phyloP scores from a whole-genome alignment of 2,329 filamentous ascomycete genomes.

The Neofusicoccum cordaticola region DNA sequence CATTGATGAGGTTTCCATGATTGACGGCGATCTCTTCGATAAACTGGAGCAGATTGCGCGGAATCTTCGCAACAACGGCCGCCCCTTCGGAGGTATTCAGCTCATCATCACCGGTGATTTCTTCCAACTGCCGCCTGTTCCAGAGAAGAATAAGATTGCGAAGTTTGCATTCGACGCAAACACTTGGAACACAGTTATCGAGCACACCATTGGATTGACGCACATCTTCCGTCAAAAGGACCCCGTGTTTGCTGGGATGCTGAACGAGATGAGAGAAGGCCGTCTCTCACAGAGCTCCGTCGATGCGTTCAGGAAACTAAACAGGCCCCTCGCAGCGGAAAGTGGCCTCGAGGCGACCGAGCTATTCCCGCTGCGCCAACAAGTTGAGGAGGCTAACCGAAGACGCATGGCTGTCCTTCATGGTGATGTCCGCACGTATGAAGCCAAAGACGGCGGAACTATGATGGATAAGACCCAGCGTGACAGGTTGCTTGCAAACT shows the following conservation, averaged over 20 bases:
- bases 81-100: constrained; percentile 94
- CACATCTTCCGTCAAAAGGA: constrained; percentile 97
- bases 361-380: constrained; percentile 83
- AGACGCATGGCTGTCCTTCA: constrained; percentile 68
- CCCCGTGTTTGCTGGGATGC: constrained; percentile 83
- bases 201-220: constrained; percentile 92
- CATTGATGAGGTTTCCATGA: constrained; percentile 97
- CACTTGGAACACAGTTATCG: constrained; percentile 88
- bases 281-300: constrained; percentile 75
- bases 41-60: constrained; percentile 89
- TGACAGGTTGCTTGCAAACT: constrained; percentile 78
- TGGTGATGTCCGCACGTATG: constrained; percentile 65
- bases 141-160: constrained; percentile 67
- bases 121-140: constrained; percentile 93
- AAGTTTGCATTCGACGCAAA: constrained; percentile 92
- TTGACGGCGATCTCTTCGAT: constrained; percentile 94
- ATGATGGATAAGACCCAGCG: constrained; percentile 64
- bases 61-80: constrained; percentile 81
- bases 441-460: constrained; percentile 70
- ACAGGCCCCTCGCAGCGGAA: constrained; percentile 63
- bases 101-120: constrained; percentile 95
- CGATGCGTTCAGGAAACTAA: constrained; percentile 69
- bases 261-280: constrained; percentile 96
- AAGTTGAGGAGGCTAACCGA: constrained; percentile 85
- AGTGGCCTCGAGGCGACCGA: constrained; percentile 83